Evolutionary conservation across 1,139 yeast genomes (phyloP), one percentile per base, ranked within the genome.

Genomic region (Suhomyces ambrosiae): DNA sequence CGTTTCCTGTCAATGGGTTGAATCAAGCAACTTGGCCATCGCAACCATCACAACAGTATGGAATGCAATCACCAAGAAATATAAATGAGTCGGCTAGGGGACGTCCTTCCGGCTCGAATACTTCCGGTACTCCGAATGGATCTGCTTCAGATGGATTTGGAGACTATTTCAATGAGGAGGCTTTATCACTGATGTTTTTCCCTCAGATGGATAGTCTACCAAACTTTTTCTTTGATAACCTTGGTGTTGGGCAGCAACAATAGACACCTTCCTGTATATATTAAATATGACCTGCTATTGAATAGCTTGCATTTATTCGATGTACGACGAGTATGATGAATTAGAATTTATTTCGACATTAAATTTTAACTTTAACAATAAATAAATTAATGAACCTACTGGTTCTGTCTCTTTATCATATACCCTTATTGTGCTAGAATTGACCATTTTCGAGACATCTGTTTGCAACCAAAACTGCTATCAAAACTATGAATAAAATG

Each of bases 181-280:
- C 49, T 4, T 43, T 50, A 3, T 37, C 54, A 3, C 49, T 46
- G 44, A 47, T 49, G 42, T 40, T 49, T 23, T 50, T 40, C 22
- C 39, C 55, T 3, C 54, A 49, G 36, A 42, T 50, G 45, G 42
- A 53, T 33, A 60, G 46, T 33, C 45, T 67, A 37, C 74, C 74
- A 7, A 68, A 68, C 45, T 67, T 63, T 41, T 68, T 70, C 48
- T 65, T 58, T 41, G 75, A 68, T 44, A 65, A 62, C 40, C 41
- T 60, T 27, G 65, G 66, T 4, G 33, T 35, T 16, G 35, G 33
- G 21, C 29, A 32, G 17, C 11, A 17, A 24, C 10, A 5, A 10
- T 9, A 19, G 8, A 19, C 7, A 9, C 8, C n/a, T 11, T 5
- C 24, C 10, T 23, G 12, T 10, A n/a, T 8, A 23, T 23, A n/a